Conservation (phyloP, 2,329 filamentous ascomycete genomes). For the Drechmeria coniospora region DNA sequence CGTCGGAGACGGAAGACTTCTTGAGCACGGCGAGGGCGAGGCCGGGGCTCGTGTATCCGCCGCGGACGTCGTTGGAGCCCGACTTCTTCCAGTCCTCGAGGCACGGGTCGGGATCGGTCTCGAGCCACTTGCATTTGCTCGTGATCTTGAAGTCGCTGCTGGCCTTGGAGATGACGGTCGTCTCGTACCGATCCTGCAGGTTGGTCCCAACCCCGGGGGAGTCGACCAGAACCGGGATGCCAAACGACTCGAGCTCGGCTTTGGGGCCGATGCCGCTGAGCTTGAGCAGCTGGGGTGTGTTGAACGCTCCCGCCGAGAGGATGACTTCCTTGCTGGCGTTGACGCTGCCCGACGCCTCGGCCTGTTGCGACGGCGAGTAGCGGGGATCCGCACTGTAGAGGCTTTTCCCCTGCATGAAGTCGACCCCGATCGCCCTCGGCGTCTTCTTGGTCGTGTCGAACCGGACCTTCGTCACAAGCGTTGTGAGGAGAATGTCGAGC, state of each 20-base stretch:
- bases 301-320: conserved; percentile 35
- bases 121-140: conserved; percentile 18
- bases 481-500: conserved; percentile 35
- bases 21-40: conserved; percentile 31
- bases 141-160: conserved; percentile 18
- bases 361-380: conserved; percentile 11
- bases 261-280: conserved; percentile 31
- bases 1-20: conserved; percentile 17
- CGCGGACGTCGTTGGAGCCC: no score
- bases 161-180: conserved; percentile 10
- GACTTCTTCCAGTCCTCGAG: conserved; percentile 19
- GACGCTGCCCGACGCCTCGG: conserved; percentile 16
- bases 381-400: conserved; percentile 31
- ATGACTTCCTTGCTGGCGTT: conserved; percentile 30
- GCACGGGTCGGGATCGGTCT: conserved; percentile 19
- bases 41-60: conserved; percentile 27
- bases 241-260: conserved; percentile 20
- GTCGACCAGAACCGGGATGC: conserved; percentile 30
- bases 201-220: conserved; percentile 45
- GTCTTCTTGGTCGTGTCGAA: conserved; percentile 22
- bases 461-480: conserved; percentile 28
- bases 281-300: conserved; percentile 38
- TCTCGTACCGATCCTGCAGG: conserved; percentile 40
- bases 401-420: conserved; percentile 29
- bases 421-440: conserved; percentile 30